Evolutionary conservation across 768 basidiomycete species (phyloP).

Genomic region (Amanita exitialis): DNA sequence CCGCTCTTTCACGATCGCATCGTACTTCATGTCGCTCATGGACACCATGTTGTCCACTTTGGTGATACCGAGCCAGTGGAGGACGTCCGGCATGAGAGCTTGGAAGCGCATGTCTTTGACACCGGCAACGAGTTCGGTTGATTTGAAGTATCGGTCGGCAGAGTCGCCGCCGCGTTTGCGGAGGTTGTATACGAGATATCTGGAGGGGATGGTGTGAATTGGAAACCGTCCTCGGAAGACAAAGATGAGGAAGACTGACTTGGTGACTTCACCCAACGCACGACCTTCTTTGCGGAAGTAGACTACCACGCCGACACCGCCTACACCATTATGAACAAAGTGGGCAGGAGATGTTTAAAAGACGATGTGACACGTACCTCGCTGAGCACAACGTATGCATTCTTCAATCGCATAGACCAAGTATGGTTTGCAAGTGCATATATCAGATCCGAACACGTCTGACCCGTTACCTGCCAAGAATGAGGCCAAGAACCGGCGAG

Average conservation of each 20-base stretch:
- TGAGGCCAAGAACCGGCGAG: neutral
- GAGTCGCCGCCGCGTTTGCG: constrained; percentile 91
- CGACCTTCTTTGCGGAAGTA: constrained; percentile 95
- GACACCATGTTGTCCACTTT: constrained; percentile 87
- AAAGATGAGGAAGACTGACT: constrained; percentile 31
- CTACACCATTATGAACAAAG: constrained; percentile 15
- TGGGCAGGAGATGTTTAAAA: neutral
- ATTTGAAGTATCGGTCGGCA: constrained; percentile 77
- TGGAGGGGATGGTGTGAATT: constrained; percentile 14
- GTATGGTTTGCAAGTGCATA: constrained; percentile 91
- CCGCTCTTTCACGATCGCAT: constrained; percentile 85
- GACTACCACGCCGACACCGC: constrained; percentile 87
- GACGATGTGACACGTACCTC: constrained; percentile 12
- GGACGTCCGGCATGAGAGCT: constrained; percentile 90
- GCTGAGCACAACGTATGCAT: constrained; percentile 67
- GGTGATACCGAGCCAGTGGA: constrained; percentile 90
- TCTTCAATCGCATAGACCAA: constrained; percentile 90
- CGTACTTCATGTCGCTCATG: constrained; percentile 95
- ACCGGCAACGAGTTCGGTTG: constrained; percentile 88
- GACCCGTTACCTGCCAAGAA: constrained; percentile 64
- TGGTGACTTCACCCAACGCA: constrained; percentile 89
- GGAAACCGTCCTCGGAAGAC: neutral
- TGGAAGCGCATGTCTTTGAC: constrained; percentile 96
- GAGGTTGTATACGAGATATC: constrained; percentile 92
- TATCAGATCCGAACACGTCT: constrained; percentile 92